phyloP scores from a whole-genome alignment of 768 basidiomycete species.

The Boletus coccyginus region DNA sequence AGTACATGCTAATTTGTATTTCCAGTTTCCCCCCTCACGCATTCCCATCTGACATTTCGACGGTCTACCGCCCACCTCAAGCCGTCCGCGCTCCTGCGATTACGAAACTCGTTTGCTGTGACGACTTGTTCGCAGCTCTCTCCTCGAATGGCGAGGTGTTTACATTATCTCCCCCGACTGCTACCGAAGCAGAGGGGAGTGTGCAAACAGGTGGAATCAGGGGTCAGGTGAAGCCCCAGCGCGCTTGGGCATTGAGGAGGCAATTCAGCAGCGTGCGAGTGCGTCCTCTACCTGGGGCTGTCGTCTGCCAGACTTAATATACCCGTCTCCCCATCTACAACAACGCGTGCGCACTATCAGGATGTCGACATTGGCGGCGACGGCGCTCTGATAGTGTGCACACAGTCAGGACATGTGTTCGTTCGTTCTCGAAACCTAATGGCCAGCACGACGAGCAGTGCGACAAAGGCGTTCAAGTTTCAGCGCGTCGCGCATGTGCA shows the following conservation, averaged over 20 bases:
- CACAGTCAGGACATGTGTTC: constrained; percentile 92
- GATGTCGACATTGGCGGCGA: constrained; percentile 90
- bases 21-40: constrained; percentile 70
- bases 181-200: constrained; percentile 29
- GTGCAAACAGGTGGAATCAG: constrained; percentile 23
- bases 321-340: not conserved
- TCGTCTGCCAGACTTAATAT: not conserved
- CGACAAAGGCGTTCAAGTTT: constrained; percentile 66
- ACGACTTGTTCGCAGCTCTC: constrained; percentile 78
- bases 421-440: constrained; percentile 61
- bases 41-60: constrained; percentile 69
- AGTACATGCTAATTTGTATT: not conserved
- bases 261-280: constrained; percentile 83
- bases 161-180: constrained; percentile 57
- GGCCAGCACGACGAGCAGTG: constrained; percentile 21
- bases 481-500: constrained; percentile 79
- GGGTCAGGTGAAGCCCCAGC: constrained; percentile 64
- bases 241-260: constrained; percentile 87
- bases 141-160: constrained; percentile 90
- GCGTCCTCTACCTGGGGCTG: constrained; percentile 18
- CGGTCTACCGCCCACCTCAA: constrained; percentile 78
- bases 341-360: constrained; percentile 31
- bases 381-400: constrained; percentile 88
- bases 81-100: constrained; percentile 68
- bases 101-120: constrained; percentile 74